Conservation (phyloP, 768 basidiomycete species). For the Lactarius deliciosus region DNA sequence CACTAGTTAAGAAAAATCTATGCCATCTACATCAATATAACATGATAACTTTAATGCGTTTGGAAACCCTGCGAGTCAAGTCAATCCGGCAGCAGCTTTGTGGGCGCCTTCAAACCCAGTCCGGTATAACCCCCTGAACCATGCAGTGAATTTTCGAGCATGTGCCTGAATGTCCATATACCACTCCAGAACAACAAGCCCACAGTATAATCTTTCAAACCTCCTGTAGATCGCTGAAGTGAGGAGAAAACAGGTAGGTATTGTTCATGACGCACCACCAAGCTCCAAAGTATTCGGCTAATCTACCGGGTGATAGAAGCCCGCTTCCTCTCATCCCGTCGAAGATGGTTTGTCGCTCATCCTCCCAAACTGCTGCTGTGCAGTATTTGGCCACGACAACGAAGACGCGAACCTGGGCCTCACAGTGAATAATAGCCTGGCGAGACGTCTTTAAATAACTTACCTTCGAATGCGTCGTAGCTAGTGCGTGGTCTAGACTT, state of each 20-base stretch:
- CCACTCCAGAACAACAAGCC: conserved; percentile 54
- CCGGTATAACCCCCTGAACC: conserved; percentile 61
- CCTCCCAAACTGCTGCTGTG: conserved; percentile 72
- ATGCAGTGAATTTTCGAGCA: conserved; percentile 53
- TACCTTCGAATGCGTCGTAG: conserved; percentile 84
- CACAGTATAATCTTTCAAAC: conserved; percentile 54
- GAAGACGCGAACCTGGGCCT: conserved; percentile 75
- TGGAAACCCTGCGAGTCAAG: conserved; percentile 28
- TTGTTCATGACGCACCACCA: conserved; percentile 61
- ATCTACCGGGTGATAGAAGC: conserved; percentile 47
- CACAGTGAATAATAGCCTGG: conserved; percentile 13
- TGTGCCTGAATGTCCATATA: conserved; percentile 64
- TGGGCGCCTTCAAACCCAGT: conserved; percentile 65
- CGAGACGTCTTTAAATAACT: conserved; percentile 23
- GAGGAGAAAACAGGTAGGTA: background rate
- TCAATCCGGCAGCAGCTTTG: conserved; percentile 69
- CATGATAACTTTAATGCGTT: conserved; percentile 27
- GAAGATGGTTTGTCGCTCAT: conserved; percentile 47
- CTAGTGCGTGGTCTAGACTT: conserved; percentile 78
- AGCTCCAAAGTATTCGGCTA: conserved; percentile 50
- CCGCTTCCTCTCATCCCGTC: conserved; percentile 49
- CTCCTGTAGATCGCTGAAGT: conserved; percentile 43
- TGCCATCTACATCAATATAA: conserved; percentile 18
- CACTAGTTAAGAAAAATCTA: conserved; percentile 5
- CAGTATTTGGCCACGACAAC: conserved; percentile 91